These are phyloP conservation scores for Croton laevigatus DNA, from an alignment of 441 rosid genomes.

Conservation along the genomic window DNA sequence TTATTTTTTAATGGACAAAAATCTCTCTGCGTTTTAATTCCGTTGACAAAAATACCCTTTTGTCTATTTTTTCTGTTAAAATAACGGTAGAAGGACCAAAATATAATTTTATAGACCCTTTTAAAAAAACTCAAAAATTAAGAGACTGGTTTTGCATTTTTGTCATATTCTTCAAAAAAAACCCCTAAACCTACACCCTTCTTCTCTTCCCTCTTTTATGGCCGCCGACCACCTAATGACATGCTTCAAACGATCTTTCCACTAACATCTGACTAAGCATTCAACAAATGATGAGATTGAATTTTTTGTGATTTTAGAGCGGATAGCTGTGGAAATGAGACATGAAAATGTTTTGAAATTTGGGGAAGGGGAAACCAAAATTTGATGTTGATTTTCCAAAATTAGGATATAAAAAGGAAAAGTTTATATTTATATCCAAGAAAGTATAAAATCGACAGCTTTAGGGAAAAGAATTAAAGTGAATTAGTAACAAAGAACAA, in stretches of 20 bases:
- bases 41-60: too few relatives aligned
- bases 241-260: constrained; percentile 82
- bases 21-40: too few relatives aligned
- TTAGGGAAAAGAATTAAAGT: not conserved
- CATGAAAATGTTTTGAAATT: not conserved
- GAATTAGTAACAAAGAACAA: not conserved
- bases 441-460: not conserved
- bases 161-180: too few relatives aligned
- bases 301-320: not conserved
- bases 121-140: too few relatives aligned
- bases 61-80: too few relatives aligned
- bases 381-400: not conserved
- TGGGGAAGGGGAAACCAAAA: not conserved
- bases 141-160: too few relatives aligned
- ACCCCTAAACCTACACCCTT: too few relatives aligned
- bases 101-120: too few relatives aligned
- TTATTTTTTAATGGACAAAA: too few relatives aligned
- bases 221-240: too few relatives aligned
- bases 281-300: constrained; percentile 27
- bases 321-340: not conserved
- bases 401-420: not conserved
- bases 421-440: not conserved
- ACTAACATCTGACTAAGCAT: constrained; percentile 46
- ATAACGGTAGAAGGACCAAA: too few relatives aligned
- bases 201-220: too few relatives aligned